Evolutionary conservation across 2,329 filamentous ascomycete species (phyloP).

Genomic region (Penicillium sp.): DNA sequence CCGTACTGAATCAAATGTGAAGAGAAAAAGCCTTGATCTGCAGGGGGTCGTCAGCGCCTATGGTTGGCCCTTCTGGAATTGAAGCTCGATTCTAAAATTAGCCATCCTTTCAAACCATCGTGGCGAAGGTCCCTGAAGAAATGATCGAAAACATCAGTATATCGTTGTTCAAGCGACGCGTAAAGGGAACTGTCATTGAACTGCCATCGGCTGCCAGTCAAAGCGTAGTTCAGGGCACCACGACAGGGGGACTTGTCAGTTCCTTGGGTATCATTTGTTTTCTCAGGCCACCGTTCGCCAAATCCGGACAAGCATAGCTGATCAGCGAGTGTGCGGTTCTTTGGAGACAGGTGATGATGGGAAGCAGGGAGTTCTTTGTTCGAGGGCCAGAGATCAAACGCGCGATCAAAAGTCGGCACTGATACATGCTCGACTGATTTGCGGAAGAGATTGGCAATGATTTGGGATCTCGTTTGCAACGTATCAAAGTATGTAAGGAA

Average conservation of each 20-base stretch:
- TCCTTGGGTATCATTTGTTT: slow-evolving; percentile 3
- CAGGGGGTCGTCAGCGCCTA: slow-evolving; percentile 12
- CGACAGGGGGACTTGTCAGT: not conserved
- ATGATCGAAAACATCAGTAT: slow-evolving; percentile 10
- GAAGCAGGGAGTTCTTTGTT: not conserved
- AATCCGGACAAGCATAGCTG: not conserved
- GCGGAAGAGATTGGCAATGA: not conserved
- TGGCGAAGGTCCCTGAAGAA: not conserved
- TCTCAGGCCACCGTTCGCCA: slow-evolving; percentile 6
- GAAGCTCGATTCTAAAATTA: slow-evolving; percentile 24
- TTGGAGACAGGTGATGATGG: not conserved
- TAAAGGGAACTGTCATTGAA: not conserved
- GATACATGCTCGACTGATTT: not conserved
- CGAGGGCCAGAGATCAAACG: not conserved
- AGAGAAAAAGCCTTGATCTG: slow-evolving; percentile 12
- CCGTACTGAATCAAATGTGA: not conserved
- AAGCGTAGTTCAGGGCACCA: not conserved
- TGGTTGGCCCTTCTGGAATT: slow-evolving; percentile 9
- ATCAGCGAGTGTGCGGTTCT: not conserved
- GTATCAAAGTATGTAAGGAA: not conserved
- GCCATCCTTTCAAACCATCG: slow-evolving; percentile 5
- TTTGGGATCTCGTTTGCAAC: not conserved
- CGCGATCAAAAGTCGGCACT: not conserved
- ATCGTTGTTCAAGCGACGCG: not conserved
- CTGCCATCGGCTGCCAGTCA: not conserved